phyloP scores from a whole-genome alignment of 108 stramenopile genomes.

The Schizochytrium sp. region DNA sequence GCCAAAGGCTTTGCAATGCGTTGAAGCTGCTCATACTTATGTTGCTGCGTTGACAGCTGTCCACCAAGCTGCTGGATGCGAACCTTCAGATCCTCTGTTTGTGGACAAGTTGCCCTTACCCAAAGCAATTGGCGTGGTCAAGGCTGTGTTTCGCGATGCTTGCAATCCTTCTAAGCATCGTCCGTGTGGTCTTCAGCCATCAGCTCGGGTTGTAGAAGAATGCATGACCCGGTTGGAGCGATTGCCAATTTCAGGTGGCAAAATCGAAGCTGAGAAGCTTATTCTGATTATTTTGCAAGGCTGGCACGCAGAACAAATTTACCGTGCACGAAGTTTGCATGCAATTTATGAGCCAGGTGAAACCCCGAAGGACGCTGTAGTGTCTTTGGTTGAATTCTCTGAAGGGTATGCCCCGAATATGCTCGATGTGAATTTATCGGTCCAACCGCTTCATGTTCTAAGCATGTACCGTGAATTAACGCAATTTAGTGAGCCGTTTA shows the following conservation, averaged over 20 bases:
- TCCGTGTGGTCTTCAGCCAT: background rate
- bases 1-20: slow-evolving; percentile 28
- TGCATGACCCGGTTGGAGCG: slow-evolving; percentile 45
- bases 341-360: background rate
- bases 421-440: background rate
- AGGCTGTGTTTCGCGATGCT: slow-evolving; percentile 16
- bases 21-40: slow-evolving; percentile 27
- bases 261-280: background rate
- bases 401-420: background rate
- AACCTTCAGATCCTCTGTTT: background rate
- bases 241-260: background rate
- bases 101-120: background rate
- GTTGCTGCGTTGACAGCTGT: background rate
- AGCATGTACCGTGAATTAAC: background rate
- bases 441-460: background rate
- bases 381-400: background rate
- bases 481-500: background rate
- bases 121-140: slow-evolving; percentile 14
- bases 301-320: slow-evolving; percentile 46
- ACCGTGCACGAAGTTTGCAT: background rate
- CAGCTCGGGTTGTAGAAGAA: slow-evolving; percentile 15
- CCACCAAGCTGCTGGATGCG: slow-evolving; percentile 8
- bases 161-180: background rate
- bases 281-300: slow-evolving; percentile 30
- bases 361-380: background rate